Conservation (phyloP, 176 grass and related monocot genomes). For the Secale cereale region DNA sequence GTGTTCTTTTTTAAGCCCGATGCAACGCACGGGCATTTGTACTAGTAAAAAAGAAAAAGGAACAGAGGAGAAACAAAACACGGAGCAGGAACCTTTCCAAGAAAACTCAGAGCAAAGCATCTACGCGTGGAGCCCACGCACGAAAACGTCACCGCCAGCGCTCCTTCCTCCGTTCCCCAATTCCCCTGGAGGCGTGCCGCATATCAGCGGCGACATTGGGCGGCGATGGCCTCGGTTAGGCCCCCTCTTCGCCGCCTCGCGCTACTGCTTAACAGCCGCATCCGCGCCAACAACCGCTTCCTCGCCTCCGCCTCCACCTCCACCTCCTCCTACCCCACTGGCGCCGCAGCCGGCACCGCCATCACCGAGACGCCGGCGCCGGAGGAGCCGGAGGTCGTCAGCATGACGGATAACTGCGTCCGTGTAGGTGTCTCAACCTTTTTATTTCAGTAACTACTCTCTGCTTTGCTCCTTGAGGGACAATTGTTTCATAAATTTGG, state of each 20-base stretch:
- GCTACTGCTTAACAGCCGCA: not conserved
- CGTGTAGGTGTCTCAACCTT: not conserved
- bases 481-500: not conserved
- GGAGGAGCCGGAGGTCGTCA: slow-evolving; percentile 17
- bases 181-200: not conserved
- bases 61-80: not conserved
- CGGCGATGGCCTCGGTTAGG: slow-evolving; percentile 22
- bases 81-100: not conserved
- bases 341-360: not conserved
- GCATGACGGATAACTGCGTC: slow-evolving; percentile 42
- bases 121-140: slow-evolving; percentile 1
- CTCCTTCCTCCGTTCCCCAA: not conserved
- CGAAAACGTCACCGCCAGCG: not conserved
- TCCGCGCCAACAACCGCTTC: slow-evolving; percentile 30
- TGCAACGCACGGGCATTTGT: no score
- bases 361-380: not conserved
- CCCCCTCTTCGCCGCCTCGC: slow-evolving; percentile 25
- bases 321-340: not conserved
- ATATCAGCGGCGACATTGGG: not conserved
- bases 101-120: not conserved
- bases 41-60: no score
- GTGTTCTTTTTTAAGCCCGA: no score
- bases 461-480: not conserved
- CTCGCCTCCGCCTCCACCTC: slow-evolving; percentile 29
- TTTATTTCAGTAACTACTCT: not conserved